phyloP scores from a whole-genome alignment of 257 asterid genomes.

The Craterostigma plantagineum region DNA sequence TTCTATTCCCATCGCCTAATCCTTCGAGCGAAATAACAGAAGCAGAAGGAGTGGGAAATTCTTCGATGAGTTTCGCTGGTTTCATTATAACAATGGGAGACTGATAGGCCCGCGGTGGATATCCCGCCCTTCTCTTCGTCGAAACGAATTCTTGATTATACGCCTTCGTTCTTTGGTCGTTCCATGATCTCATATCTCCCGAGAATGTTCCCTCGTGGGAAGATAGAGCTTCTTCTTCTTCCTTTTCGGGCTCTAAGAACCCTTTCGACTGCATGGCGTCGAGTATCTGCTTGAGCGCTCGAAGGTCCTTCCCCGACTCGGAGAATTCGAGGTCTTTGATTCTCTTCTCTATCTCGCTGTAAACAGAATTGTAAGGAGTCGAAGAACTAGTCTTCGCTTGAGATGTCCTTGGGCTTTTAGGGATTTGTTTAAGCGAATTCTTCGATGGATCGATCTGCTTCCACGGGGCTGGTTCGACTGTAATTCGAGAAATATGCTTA shows the following conservation, averaged over 20 bases:
- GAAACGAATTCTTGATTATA: too few relatives aligned
- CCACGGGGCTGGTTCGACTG: slow-evolving; percentile 79
- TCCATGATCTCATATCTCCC: too few relatives aligned
- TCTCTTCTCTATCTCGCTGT: slow-evolving; percentile 55
- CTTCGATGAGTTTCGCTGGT: slow-evolving; percentile 56
- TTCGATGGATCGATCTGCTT: slow-evolving; percentile 29
- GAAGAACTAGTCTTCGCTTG: slow-evolving; percentile 19
- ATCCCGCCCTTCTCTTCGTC: too few relatives aligned
- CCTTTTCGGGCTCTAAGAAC: slow-evolving; percentile 28
- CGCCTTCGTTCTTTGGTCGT: too few relatives aligned
- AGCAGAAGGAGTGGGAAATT: background rate
- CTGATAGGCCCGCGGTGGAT: slow-evolving; percentile 20
- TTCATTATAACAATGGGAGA: slow-evolving; percentile 89
- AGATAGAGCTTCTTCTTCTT: slow-evolving; percentile 20
- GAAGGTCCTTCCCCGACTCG: slow-evolving; percentile 60
- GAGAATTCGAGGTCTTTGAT: slow-evolving; percentile 49
- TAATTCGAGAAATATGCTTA: slow-evolving; percentile 37
- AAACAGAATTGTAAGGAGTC: slow-evolving; percentile 31
- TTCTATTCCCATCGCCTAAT: too few relatives aligned
- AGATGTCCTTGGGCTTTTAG: slow-evolving; percentile 16
- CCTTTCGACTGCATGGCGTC: slow-evolving; percentile 65
- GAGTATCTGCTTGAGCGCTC: slow-evolving; percentile 69
- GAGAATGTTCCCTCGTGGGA: too few relatives aligned
- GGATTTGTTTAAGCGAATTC: slow-evolving; percentile 20
- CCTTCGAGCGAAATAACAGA: too few relatives aligned